Evolutionary conservation across 164 flowering plant species (phyloP).

Genomic region (Tetrastigma voinierianum): DNA sequence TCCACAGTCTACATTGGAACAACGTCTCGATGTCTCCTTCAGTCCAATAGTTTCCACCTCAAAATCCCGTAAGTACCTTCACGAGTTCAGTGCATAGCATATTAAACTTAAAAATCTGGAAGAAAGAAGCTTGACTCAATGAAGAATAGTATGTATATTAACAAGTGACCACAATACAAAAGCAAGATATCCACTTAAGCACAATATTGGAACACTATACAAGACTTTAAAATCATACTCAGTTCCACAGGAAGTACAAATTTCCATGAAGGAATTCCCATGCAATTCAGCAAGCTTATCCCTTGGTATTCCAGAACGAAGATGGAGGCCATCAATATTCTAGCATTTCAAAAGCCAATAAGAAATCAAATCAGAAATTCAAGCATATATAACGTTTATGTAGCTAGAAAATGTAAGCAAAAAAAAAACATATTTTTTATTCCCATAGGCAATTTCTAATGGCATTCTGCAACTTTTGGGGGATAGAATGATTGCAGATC

Average conservation of each 20-base stretch:
- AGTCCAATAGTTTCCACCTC: conserved; percentile 97
- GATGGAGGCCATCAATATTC: conserved; percentile 98
- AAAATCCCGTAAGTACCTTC: conserved; percentile 89
- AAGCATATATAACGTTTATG: background rate
- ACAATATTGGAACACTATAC: background rate
- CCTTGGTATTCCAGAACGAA: conserved; percentile 96
- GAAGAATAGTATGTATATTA: background rate
- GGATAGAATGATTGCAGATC: background rate
- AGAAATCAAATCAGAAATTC: background rate
- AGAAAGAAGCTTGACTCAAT: background rate
- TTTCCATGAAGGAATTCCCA: conserved; percentile 95
- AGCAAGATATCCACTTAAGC: background rate
- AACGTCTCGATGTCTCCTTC: conserved; percentile 88
- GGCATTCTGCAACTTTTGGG: too few species aligned
- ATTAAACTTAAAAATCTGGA: background rate
- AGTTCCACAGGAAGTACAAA: conserved; percentile 77
- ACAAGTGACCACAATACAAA: background rate
- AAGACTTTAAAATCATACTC: conserved; percentile 49
- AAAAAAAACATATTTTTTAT: too few species aligned
- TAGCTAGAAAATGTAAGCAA: too few species aligned
- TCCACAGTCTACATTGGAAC: conserved; percentile 62
- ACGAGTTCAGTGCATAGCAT: conserved; percentile 14
- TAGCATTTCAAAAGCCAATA: conserved; percentile 24
- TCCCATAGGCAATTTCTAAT: too few species aligned
- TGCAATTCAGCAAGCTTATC: conserved; percentile 93